Percentiles rank a stretch among this genome's conserved stretches.
Conservation (phyloP, 352 stramenopile species). For the Blastocystis sp. region DNA sequence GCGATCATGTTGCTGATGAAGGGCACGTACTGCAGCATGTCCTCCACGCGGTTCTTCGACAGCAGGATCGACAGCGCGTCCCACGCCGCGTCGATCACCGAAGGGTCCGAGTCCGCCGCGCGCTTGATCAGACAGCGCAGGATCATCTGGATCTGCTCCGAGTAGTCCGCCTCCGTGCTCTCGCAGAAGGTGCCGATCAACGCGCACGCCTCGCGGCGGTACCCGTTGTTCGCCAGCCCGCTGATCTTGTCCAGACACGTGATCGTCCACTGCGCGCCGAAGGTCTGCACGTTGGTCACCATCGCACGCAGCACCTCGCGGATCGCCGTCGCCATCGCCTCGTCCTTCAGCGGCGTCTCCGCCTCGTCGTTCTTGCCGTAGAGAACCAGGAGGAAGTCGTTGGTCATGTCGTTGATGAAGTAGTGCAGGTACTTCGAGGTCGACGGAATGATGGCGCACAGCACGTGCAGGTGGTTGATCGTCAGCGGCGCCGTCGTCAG, state of each 20-base stretch:
- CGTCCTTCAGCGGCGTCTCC: slow-evolving; percentile 76
- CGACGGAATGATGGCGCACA: slow-evolving; percentile 90
- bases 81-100: slow-evolving; percentile 87
- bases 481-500: slow-evolving; percentile 87
- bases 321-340: slow-evolving; percentile 80
- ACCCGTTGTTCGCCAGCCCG: slow-evolving; percentile 83
- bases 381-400: slow-evolving; percentile 87
- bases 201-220: slow-evolving; percentile 88
- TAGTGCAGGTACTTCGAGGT: slow-evolving; percentile 91
- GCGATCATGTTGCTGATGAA: slow-evolving; percentile 95
- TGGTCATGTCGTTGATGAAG: slow-evolving; percentile 82
- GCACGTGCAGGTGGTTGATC: slow-evolving; percentile 84
- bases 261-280: slow-evolving; percentile 90
- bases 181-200: slow-evolving; percentile 87
- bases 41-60: slow-evolving; percentile 87
- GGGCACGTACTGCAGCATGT: slow-evolving; percentile 90
- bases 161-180: slow-evolving; percentile 86
- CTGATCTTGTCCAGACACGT: slow-evolving; percentile 92
- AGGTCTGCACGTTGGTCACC: slow-evolving; percentile 82
- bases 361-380: slow-evolving; percentile 81
- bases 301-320: slow-evolving; percentile 43
- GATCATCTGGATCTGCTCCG: slow-evolving; percentile 91
- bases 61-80: slow-evolving; percentile 89
- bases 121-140: slow-evolving; percentile 92
- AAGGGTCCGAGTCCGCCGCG: slow-evolving; percentile 89